Percentiles rank a stretch among this genome's conserved stretches.
phyloP scores from a whole-genome alignment of 306 rosid genomes.

The Geum urbanum region DNA sequence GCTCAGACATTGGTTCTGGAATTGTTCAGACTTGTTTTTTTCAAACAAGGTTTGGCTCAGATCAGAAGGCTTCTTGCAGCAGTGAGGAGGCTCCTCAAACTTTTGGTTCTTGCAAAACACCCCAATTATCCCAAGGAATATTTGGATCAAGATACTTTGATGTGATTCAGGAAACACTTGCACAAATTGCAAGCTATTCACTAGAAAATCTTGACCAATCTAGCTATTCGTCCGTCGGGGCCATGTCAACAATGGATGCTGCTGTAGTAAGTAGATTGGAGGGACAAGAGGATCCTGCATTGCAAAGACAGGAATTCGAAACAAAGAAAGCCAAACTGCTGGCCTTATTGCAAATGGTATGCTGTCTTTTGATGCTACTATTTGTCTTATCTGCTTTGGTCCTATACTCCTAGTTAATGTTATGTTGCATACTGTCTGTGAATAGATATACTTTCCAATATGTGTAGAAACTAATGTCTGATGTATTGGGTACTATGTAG shows the following conservation, averaged over 20 bases:
- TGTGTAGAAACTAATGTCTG: not conserved
- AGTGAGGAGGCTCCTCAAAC: conserved; percentile 39
- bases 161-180: conserved; percentile 67
- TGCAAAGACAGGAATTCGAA: conserved; percentile 37
- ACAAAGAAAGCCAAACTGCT: conserved; percentile 64
- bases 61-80: conserved; percentile 39
- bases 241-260: conserved; percentile 10
- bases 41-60: conserved; percentile 40
- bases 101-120: conserved; percentile 34
- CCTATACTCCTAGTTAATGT: not conserved
- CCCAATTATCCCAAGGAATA: conserved; percentile 42
- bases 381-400: not conserved
- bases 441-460: not conserved
- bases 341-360: conserved; percentile 69
- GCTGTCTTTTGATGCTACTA: conserved; percentile 1
- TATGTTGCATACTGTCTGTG: not conserved
- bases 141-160: conserved; percentile 66
- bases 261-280: conserved; percentile 29
- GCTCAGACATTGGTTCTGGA: conserved; percentile 45
- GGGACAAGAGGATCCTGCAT: conserved; percentile 31
- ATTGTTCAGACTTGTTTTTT: conserved; percentile 33
- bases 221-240: conserved; percentile 26
- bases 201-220: conserved; percentile 46
- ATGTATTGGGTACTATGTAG: conserved; percentile 27
- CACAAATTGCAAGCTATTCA: conserved; percentile 64